A percentile compares a stretch with the other conserved stretches of the same genome.
phyloP scores from a whole-genome alignment of 768 basidiomycete species.

The Mycena polygramma region DNA sequence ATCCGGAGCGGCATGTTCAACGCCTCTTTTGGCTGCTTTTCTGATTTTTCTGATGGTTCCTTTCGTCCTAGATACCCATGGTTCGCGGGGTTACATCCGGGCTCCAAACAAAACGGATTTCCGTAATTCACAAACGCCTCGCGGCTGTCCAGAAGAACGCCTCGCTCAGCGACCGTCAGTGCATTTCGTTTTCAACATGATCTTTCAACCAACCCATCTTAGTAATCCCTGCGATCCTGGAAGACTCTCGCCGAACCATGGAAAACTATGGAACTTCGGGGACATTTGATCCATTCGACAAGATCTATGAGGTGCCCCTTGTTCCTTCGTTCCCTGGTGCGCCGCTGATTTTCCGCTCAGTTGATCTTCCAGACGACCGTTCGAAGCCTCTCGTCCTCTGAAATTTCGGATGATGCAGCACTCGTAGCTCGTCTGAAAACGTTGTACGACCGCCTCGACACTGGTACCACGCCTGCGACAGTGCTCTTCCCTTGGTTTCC shows the following conservation, averaged over 20 bases:
- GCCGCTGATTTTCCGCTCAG: conserved; percentile 48
- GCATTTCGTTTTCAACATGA: conserved; percentile 19
- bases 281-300: conserved; percentile 78
- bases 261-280: conserved; percentile 76
- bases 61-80: conserved; percentile 71
- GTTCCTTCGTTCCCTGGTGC: conserved; percentile 20
- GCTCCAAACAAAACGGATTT: conserved; percentile 70
- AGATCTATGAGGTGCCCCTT: conserved; percentile 71
- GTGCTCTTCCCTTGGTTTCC: conserved; percentile 85
- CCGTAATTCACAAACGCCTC: conserved; percentile 80
- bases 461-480: conserved; percentile 78
- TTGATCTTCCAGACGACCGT: conserved; percentile 82
- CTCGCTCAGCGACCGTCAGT: conserved; percentile 70
- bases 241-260: conserved; percentile 73
- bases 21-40: conserved; percentile 33
- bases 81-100: conserved; percentile 81
- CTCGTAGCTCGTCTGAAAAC: conserved; percentile 72
- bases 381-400: conserved; percentile 73
- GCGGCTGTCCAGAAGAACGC: conserved; percentile 72
- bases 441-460: conserved; percentile 78
- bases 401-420: conserved; percentile 76
- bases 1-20: conserved; percentile 75
- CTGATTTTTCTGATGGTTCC: conserved; percentile 24
- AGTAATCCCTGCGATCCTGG: conserved; percentile 77
- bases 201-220: conserved; percentile 35